These are phyloP conservation scores for Coniophora puteana DNA, from an alignment of 1,284 basidiomycete species.

Conservation along the genomic window DNA sequence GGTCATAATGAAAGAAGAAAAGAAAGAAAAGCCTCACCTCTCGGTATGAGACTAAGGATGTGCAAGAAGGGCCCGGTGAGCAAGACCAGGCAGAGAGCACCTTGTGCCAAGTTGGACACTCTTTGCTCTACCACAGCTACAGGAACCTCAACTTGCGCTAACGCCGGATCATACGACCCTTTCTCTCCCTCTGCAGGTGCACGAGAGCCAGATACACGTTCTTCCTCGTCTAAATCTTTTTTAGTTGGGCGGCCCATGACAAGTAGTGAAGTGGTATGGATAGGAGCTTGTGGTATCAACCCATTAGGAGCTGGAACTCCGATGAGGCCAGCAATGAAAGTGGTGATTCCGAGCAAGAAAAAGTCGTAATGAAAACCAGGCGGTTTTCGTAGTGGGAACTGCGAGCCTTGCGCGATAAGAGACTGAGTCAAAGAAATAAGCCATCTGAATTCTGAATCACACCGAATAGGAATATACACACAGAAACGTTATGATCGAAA, in stretches of 20 bases:
- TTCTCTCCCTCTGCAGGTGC: constrained; percentile 23
- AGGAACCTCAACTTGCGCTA: constrained; percentile 52
- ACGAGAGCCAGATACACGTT: constrained; percentile 8
- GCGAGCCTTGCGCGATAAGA: constrained; percentile 89
- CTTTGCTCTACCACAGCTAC: constrained; percentile 86
- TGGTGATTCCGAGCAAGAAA: constrained; percentile 88
- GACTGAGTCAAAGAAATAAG: constrained; percentile 42
- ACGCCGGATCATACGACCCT: constrained; percentile 19
- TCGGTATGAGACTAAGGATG: constrained; percentile 72
- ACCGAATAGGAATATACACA: constrained; percentile 30
- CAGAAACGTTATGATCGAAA: constrained; percentile 84
- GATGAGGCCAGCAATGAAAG: constrained; percentile 87
- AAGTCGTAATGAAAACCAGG: constrained; percentile 93
- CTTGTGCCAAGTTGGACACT: constrained; percentile 85
- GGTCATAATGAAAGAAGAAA: neutral
- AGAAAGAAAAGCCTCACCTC: constrained; percentile 40
- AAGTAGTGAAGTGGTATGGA: constrained; percentile 85
- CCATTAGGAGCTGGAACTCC: constrained; percentile 95
- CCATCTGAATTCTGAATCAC: constrained; percentile 1
- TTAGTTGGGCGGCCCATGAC: constrained; percentile 60
- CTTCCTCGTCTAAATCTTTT: constrained; percentile 38
- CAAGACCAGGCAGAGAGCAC: constrained; percentile 74
- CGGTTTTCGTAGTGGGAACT: constrained; percentile 88
- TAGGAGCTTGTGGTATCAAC: constrained; percentile 93
- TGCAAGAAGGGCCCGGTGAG: constrained; percentile 82